Evolutionary conservation across 78 protist genomes (phyloP), one percentile per base, ranked within the genome.

Genomic region (Cavenderia fasciculata): DNA sequence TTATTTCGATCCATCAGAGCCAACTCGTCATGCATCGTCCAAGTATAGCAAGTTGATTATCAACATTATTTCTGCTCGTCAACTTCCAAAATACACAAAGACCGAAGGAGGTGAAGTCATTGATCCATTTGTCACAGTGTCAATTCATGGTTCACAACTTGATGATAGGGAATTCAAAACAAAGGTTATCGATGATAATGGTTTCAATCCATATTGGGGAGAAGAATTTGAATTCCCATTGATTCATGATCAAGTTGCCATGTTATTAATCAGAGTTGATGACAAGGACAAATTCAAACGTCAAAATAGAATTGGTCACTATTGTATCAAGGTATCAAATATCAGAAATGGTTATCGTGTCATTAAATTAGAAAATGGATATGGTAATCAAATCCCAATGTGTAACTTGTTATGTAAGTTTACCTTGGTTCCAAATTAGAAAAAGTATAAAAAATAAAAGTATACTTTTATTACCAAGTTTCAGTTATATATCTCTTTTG

Each of bases 131-230:
- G 89, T 90, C 6, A 90, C 85, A 25, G 41, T 90, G 1, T 66
- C 86, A n/a, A 65, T 90, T 34, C 16, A 34, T 56, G 94, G 94
- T 7, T 25, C 46, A 18, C 41, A 36, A 33, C 33, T 18, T 40
- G 94, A 90, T 29, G 49, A 61, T 31, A 44, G 33, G 11, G 31
- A 38, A 44, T 70, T 34, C 7, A 77, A 70, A 46, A 90, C 94
- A 0, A 66, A 70, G 40, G 52, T 43, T 3, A 70, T 77, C 27
- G 68, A 74, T 41, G 78, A 90, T 36, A 90, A 90, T 72, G 94
- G 94, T 38, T 78, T 90, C 74, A 90, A 78, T 68, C 94, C 94
- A 44, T 62, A 82, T 79, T 90, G 94, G 94, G 86, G 82, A 19
- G 82, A 77, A 25, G 65, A 76, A 52, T 77, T 66, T 52, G 61